Percentiles rank a stretch among this genome's conserved stretches.
Evolutionary conservation across 2,329 filamentous ascomycete species (phyloP).

Genomic region (Trichocomaceae sp.): DNA sequence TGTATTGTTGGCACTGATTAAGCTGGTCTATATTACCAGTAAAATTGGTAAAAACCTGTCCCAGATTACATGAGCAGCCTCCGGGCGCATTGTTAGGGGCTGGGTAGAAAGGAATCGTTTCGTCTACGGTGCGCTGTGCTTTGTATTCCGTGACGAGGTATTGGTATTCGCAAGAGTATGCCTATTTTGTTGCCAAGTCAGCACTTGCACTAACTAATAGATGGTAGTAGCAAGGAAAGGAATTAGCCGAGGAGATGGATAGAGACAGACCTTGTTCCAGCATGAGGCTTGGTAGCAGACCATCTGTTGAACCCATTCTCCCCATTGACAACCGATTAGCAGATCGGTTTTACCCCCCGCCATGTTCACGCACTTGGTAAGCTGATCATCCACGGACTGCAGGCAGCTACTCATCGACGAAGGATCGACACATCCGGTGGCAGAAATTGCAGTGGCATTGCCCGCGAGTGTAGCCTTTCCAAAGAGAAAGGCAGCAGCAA

Average conservation of each 20-base stretch:
- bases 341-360: constrained; percentile 1
- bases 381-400: background rate
- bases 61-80: constrained; percentile 35
- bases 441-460: constrained; percentile 3
- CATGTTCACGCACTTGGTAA: background rate
- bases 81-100: constrained; percentile 27
- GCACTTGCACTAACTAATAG: background rate
- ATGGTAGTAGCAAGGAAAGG: too few species aligned
- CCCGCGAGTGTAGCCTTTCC: background rate
- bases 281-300: constrained; percentile 24
- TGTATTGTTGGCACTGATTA: background rate
- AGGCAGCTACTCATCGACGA: constrained; percentile 6
- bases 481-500: background rate
- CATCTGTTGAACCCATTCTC: constrained; percentile 32
- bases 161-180: constrained; percentile 37
- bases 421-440: constrained; percentile 5
- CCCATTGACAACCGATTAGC: constrained; percentile 8
- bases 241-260: too few species aligned
- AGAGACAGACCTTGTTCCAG: constrained; percentile 30
- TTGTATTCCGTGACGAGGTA: constrained; percentile 32
- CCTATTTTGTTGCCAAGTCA: constrained; percentile 14
- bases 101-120: constrained; percentile 36
- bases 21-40: background rate
- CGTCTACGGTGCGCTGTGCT: constrained; percentile 24
- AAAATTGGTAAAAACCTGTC: constrained; percentile 24